These are phyloP conservation scores for Amanita polypyramis DNA, from an alignment of 768 basidiomycete species.

Conservation along the genomic window DNA sequence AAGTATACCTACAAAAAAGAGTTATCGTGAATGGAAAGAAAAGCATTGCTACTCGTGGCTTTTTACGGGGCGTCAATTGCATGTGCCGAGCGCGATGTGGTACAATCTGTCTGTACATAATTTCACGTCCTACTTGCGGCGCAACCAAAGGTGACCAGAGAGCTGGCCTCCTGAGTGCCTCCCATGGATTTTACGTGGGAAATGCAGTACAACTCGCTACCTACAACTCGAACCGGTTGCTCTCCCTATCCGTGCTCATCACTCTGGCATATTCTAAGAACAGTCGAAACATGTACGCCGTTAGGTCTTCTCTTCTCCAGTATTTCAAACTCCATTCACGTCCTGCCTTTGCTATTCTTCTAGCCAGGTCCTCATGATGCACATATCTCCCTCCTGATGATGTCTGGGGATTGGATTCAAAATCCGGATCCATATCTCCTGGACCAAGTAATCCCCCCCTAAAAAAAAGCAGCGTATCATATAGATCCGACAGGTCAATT, in stretches of 20 bases:
- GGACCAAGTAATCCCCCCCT: constrained; percentile 26
- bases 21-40: too few relatives aligned
- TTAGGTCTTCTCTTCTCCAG: constrained; percentile 54
- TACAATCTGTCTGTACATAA: too few relatives aligned
- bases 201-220: too few relatives aligned
- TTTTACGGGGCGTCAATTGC: too few relatives aligned
- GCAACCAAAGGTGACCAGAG: too few relatives aligned
- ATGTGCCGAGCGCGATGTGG: too few relatives aligned
- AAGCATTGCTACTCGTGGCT: too few relatives aligned
- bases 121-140: too few relatives aligned
- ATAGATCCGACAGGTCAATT: constrained; percentile 50
- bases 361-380: constrained; percentile 45
- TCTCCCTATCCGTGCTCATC: not conserved
- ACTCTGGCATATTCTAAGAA: constrained; percentile 11
- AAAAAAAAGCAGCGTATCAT: constrained; percentile 67
- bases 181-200: too few relatives aligned
- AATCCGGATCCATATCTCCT: not conserved
- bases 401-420: not conserved
- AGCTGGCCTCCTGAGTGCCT: too few relatives aligned
- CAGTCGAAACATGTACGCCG: constrained; percentile 48
- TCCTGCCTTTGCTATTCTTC: constrained; percentile 45
- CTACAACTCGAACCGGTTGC: not conserved
- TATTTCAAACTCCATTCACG: constrained; percentile 43
- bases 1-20: too few relatives aligned
- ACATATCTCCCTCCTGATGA: not conserved